Conservation (phyloP, 2,329 filamentous ascomycete genomes). For the Allantophomopsis cytisporea region DNA sequence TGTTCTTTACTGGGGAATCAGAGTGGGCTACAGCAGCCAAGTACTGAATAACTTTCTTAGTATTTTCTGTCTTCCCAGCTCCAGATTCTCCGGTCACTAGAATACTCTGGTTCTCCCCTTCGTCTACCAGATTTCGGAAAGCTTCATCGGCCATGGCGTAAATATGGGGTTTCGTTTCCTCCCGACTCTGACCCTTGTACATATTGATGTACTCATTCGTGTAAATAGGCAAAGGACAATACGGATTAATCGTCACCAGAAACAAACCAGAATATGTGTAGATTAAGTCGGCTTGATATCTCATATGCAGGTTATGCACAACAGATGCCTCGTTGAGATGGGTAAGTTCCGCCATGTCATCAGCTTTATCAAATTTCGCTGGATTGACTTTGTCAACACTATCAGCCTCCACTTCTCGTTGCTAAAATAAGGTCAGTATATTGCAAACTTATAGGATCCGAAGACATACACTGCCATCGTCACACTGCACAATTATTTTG, state of each 20-base stretch:
- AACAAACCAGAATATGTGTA: conserved; percentile 98
- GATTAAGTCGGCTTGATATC: conserved; percentile 92
- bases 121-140: conserved; percentile 88
- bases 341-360: conserved; percentile 97
- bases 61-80: conserved; percentile 97
- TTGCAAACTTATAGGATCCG: background rate
- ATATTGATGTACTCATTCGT: conserved; percentile 95
- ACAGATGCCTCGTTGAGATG: conserved; percentile 97
- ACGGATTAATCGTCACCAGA: conserved; percentile 93
- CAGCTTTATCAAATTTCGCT: conserved; percentile 97
- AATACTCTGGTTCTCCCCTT: conserved; percentile 93
- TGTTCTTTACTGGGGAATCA: conserved; percentile 53
- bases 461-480: conserved; percentile 68
- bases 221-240: conserved; percentile 89
- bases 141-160: conserved; percentile 96
- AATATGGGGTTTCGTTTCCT: conserved; percentile 94
- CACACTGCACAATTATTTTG: conserved; percentile 75
- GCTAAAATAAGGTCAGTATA: conserved; percentile 29
- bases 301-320: conserved; percentile 88
- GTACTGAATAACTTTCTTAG: conserved; percentile 98
- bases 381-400: conserved; percentile 98
- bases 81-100: conserved; percentile 96
- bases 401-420: conserved; percentile 76
- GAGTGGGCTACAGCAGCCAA: conserved; percentile 84
- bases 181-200: conserved; percentile 83